Base-by-base conservation (phyloP, 129 eudicot genomes). In the Flaveria brownii region DNA sequence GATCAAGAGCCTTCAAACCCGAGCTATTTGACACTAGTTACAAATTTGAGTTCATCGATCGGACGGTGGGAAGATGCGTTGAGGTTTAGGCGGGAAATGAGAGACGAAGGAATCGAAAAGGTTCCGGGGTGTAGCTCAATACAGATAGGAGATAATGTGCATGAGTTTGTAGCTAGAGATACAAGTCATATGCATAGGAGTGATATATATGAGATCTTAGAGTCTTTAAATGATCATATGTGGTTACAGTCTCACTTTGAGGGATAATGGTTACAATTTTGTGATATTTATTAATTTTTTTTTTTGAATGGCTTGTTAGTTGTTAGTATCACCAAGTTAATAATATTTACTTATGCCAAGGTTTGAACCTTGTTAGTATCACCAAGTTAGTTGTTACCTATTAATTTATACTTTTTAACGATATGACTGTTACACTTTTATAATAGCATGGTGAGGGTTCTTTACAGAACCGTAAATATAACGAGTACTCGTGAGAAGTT, bases 101-200 rank as follows among this genome's bases (percentile, higher is more conserved):
- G 83, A 77, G 41, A 71, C 8, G 61, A 80, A 72, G 86, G 86
- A 30, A 54, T 76, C 0, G 89, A 77, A 65, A 89, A 86, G 70
- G 77, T 84, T 18, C 89, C 89, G 7, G 91, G 94, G 47, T 89
- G 94, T 82, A 89, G 91, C 78, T 82, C 85, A 47, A 89, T 89
- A 17, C 87, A 89, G 72, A 76, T 86, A 70, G 91, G 89, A 30
- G 78, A 80, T 52, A 12, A 74, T 74, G 89, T 86, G 7, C 89
- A 89, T 81, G 94, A 89, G 71, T 89, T 89, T 81, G 42, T 84
- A 13, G 91, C 94, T 36, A 84, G 79, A 80, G 91, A 89, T 82
- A 86, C 87, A 42, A 86, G 50, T 51, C 94, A 89, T 72, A 65
- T 76, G 30, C 45, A 77, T 25, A 86, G 84, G 78, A 86, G 56